Base-by-base conservation (phyloP, 768 basidiomycete species). In the Clitopilus hobsonii region DNA sequence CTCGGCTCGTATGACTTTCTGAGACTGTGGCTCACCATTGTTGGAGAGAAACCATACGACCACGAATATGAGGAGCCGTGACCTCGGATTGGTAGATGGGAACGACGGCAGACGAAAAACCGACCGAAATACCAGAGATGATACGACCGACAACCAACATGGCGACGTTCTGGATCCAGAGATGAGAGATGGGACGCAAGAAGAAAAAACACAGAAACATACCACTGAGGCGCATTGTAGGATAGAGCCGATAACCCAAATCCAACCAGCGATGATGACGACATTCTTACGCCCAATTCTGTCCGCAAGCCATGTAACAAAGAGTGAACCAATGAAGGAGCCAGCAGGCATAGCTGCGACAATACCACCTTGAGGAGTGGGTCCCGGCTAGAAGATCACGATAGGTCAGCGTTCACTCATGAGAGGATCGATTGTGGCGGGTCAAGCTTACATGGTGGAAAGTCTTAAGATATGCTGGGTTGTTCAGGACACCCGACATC, bases 321-420 rank as follows among this genome's bases (percentile, higher is more conserved):
- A 66, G 25, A 89, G 77, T 3, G 88, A 78, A 18, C 88, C 88
- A 27, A 83, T 54, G 49, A 90, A 74, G 20, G 87, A 88, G 38
- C 85, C 88, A 2, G 85, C 87, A 16, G 88, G 88, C 87, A 90
- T 89, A 36, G 86, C 69, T 2, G 88, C 88, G n/a, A 87, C 84
- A 45, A 89, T 89, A 16, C 78, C 88, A 27, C 88, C 88, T 71
- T 88, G 86, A 6, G 75, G 79, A 53, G 71, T 75, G 5, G 82
- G 72, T 20, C 67, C 63, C 4, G 86, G 86, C 76, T 79, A 52
- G 7, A 23, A 51, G 10, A 36, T 25, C n/a, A 16, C 18, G 13
- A 28, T 8, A 10, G 22, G 45, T 41, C 1, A 51, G 27, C 2
- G 48, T 2, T 1, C 18, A 41, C n/a, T 10, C 41, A 45, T 45